Base-by-base conservation (phyloP, 257 asterid species). In the Penstemon newberryi region DNA sequence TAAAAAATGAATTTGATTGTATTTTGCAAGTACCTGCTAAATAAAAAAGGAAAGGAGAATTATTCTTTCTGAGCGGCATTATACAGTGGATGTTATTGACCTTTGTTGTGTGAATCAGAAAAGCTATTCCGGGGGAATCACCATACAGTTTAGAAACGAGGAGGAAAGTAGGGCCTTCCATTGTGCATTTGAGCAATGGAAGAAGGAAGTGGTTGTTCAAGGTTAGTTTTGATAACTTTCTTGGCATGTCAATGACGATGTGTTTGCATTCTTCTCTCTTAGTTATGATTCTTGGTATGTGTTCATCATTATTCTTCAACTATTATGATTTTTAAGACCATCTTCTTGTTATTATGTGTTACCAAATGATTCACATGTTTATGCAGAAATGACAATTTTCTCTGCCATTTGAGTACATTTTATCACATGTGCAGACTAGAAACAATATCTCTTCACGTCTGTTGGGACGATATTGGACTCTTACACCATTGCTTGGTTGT, bases 111-210 rank as follows among this genome's bases (percentile, higher is more conserved):
- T 80, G 88, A 84, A 81, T 71, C 96, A 91, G 98, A 81, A 83
- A 83, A 78, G 81, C 82, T 89, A 77, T 86, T 94, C 97, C 78
- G 85, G 85, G 68, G 99, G 96, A 82, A 78, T 87, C 83, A 78
- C 90, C 79, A 81, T 94, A 83, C 93, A 86, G 76, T 94, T 94
- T 83, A 86, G 83, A 78, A 82, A 82, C 70, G 96, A 94, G 82
- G 96, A 89, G 78, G 98, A 94, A 81, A 84, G 96, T 84, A 80
- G 84, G 79, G 89, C 89, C 82, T 91, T 94, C 84, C 96, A 91
- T 78, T 72, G 82, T 84, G 95, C 99, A 71, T 94, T 87, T 86
- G 98, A 91, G 80, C 92, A 89, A 76, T 87, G 97, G 96, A 91
- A 86, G 85, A 86, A 86, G 78, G 88, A 84, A 81, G 80, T 75